These are phyloP conservation scores for Heterobasidion parviporum DNA, from an alignment of 1,284 basidiomycete species.

Conservation along the genomic window DNA sequence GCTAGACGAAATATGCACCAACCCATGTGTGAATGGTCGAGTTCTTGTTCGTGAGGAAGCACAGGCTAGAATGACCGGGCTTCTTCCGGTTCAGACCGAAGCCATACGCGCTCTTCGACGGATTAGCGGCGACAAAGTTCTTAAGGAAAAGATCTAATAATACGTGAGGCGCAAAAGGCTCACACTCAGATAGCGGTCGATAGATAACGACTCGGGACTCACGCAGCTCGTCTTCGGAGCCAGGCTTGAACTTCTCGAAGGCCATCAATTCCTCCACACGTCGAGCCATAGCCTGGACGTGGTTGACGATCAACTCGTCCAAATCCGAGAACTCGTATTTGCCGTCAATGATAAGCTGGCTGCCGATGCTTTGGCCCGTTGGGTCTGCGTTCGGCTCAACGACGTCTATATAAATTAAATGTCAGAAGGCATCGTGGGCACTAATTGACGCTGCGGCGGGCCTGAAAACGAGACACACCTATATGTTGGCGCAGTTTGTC, in stretches of 20 bases:
- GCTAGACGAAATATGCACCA: conserved; percentile 32
- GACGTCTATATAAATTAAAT: conserved; percentile 54
- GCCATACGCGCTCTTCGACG: conserved; percentile 91
- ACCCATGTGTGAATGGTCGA: conserved; percentile 91
- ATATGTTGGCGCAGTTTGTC: conserved; percentile 97
- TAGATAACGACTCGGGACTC: conserved; percentile 22
- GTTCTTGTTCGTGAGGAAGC: conserved; percentile 90
- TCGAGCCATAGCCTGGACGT: conserved; percentile 90
- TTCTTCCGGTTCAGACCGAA: conserved; percentile 88
- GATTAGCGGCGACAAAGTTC: conserved; percentile 89
- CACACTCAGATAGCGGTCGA: background rate
- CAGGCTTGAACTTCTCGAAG: conserved; percentile 93
- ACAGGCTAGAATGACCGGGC: conserved; percentile 90
- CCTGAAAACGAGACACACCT: conserved; percentile 36
- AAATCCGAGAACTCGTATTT: conserved; percentile 89
- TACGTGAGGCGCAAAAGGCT: background rate
- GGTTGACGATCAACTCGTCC: conserved; percentile 96
- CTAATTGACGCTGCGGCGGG: background rate
- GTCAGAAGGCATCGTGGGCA: conserved; percentile 1
- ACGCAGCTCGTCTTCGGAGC: conserved; percentile 86
- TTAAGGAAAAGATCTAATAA: conserved; percentile 76
- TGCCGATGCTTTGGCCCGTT: conserved; percentile 61
- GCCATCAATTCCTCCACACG: conserved; percentile 94
- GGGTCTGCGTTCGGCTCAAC: conserved; percentile 77
- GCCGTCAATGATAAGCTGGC: conserved; percentile 73